phyloP scores from a whole-genome alignment of 2,329 filamentous ascomycete species.

The Mycosphaerelloides madeirae region DNA sequence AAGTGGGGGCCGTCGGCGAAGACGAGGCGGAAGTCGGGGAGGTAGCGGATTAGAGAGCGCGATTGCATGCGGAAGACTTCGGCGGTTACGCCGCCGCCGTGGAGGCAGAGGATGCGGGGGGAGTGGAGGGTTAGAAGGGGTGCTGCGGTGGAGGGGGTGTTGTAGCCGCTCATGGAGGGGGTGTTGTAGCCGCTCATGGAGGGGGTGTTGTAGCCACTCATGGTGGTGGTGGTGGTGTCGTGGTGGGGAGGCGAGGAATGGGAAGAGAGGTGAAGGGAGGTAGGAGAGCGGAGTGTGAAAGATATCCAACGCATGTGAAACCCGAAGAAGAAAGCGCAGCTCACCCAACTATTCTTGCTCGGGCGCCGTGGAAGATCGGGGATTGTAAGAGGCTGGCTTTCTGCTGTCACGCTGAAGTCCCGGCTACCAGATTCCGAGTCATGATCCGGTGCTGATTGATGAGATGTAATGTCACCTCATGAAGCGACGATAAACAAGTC shows the following conservation, averaged over 20 bases:
- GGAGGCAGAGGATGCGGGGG: slow-evolving; percentile 73
- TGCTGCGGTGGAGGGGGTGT: background rate
- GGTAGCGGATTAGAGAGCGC: slow-evolving; percentile 49
- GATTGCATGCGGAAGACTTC: slow-evolving; percentile 64
- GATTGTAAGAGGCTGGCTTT: too few species aligned
- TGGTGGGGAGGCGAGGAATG: background rate
- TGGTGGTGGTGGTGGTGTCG: background rate
- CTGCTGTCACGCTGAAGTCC: too few species aligned
- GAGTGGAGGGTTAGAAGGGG: slow-evolving; percentile 15
- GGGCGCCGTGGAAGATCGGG: too few species aligned
- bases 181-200: background rate
- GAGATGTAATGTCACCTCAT: background rate
- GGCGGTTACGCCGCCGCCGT: slow-evolving; percentile 72
- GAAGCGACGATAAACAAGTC: too few species aligned
- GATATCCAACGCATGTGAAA: too few species aligned
- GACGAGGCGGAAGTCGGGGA: slow-evolving; percentile 63
- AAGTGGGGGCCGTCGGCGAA: slow-evolving; percentile 67
- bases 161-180: background rate
- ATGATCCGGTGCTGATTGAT: too few species aligned
- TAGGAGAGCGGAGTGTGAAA: background rate
- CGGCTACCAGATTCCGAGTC: too few species aligned
- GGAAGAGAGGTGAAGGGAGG: background rate
- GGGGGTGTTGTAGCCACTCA: background rate
- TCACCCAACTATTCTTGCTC: too few species aligned
- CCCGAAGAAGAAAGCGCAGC: too few species aligned